Conservation (phyloP, 2,329 filamentous ascomycete species). For the Cryphonectria carpinicola region DNA sequence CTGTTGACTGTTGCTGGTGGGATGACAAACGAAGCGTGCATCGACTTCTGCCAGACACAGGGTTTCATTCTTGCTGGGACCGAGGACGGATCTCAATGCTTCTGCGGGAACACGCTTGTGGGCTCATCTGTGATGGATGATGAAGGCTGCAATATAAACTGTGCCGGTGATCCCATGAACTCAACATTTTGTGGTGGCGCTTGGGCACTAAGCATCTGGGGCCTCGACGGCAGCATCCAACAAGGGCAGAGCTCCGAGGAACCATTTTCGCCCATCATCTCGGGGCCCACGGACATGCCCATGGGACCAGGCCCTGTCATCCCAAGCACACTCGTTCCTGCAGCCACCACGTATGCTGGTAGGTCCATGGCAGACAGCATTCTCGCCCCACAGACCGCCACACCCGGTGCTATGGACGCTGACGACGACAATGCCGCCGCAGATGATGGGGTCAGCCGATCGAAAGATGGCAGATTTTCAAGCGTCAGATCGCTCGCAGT, state of each 20-base stretch:
- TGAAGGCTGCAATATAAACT: slow-evolving; percentile 50
- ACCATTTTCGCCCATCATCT: neutral
- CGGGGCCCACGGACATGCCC: slow-evolving; percentile 5
- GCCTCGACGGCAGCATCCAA: slow-evolving; percentile 38
- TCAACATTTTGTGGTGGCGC: slow-evolving; percentile 52
- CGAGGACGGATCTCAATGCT: slow-evolving; percentile 53
- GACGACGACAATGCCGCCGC: neutral
- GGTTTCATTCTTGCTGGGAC: slow-evolving; percentile 54
- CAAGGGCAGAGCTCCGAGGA: slow-evolving; percentile 5
- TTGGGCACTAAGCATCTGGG: slow-evolving; percentile 51
- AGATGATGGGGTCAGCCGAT: neutral
- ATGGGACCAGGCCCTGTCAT: slow-evolving; percentile 4
- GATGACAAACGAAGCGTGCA: slow-evolving; percentile 40
- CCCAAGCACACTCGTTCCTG: neutral
- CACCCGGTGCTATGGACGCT: neutral
- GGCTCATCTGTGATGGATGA: slow-evolving; percentile 48
- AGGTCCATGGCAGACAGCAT: neutral
- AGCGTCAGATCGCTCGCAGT: neutral
- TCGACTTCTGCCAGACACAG: slow-evolving; percentile 49
- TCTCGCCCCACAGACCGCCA: neutral
- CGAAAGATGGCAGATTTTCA: neutral
- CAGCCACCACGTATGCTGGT: neutral
- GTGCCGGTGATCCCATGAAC: slow-evolving; percentile 51
- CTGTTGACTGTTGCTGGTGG: slow-evolving; percentile 10
- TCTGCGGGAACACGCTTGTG: slow-evolving; percentile 48